Base-by-base conservation (phyloP, 164 flowering plant species). In the grape (Vitis vinifera) region DNA sequence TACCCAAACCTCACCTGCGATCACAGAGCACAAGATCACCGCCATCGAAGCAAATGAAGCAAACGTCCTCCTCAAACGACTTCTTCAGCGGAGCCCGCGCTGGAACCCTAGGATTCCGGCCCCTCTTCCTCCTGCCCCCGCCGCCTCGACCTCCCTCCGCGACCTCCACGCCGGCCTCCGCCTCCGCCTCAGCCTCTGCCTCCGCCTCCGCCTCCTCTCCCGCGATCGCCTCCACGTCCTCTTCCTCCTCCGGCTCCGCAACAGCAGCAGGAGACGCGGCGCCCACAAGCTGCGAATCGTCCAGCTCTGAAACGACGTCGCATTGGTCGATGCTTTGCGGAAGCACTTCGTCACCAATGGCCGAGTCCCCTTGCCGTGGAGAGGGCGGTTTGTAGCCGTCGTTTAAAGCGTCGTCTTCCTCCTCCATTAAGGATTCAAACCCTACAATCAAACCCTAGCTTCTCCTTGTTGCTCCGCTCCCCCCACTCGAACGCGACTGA, bases 11-110 rank as follows among this genome's bases (percentile, higher is more conserved):
- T 73, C 73, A 95, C 99, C 96, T 80, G 52, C 97, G 91, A 68
- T 95, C 99, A 77, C 99, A 95, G 4, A 91, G 90, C 23, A 95
- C 94, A 17, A 95, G 97, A 15, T 90, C 88, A 65, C 99, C 99
- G 5, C 99, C 98, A 84, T 93, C 98, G 70, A 90, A 92, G 80
- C 99, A 89, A 62, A 89, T 84, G 79, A 89, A 89, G 68, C 94
- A 89, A 59, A 89, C 91, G 78, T 89, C 94, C 73, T 89, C 94
- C 48, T 79, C 94, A 14, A 68, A 66, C 62, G 69, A 73, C 83
- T 85, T 86, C 78, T 65, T 71, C 11, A 56, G 31, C 6, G 79
- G 62, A 9, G 58, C 61, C 75, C 66, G 83, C 0, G 55, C 72
- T 3, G 75, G 19, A 50, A 59, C 62, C 66, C 73, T 82, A 12